Evolutionary conservation across 495 filamentous ascomycete species (phyloP).

Genomic region (Patellaria atrata): DNA sequence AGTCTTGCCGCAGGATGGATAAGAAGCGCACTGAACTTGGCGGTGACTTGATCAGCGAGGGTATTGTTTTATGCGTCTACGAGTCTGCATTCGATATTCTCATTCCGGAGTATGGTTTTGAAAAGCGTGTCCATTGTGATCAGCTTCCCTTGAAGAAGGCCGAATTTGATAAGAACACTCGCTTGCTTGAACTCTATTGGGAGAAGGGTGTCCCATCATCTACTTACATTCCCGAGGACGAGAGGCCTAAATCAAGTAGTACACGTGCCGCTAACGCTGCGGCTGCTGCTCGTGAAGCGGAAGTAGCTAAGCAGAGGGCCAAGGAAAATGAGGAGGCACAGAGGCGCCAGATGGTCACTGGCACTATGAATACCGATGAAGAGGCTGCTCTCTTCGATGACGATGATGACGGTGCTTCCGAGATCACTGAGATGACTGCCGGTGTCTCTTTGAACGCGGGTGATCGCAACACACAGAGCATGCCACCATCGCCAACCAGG

Average conservation of each 20-base stretch:
- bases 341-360: slow-evolving; percentile 82
- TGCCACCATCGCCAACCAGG: slow-evolving; percentile 80
- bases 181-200: slow-evolving; percentile 93
- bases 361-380: slow-evolving; percentile 77
- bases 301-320: slow-evolving; percentile 60
- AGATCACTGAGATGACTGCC: slow-evolving; percentile 68
- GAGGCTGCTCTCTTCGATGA: slow-evolving; percentile 89
- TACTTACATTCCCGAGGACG: slow-evolving; percentile 91
- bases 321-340: slow-evolving; percentile 77
- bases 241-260: slow-evolving; percentile 67
- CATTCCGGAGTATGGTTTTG: slow-evolving; percentile 95
- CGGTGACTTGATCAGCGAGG: slow-evolving; percentile 90
- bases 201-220: slow-evolving; percentile 97
- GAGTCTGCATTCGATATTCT: slow-evolving; percentile 97
- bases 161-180: slow-evolving; percentile 88
- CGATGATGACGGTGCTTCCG: slow-evolving; percentile 78
- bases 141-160: slow-evolving; percentile 97
- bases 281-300: slow-evolving; percentile 61
- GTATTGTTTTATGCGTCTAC: slow-evolving; percentile 93
- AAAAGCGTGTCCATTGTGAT: slow-evolving; percentile 98
- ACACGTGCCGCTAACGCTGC: slow-evolving; percentile 57
- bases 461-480: slow-evolving; percentile 79
- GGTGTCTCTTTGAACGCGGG: slow-evolving; percentile 64
- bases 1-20: slow-evolving; percentile 90
- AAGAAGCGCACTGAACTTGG: slow-evolving; percentile 69